Evolutionary conservation across 225 moss, liverwort and hornwort genomes (phyloP), one percentile per base, ranked within the genome.

Genomic region (Bryoerythrophyllum caledonicum): DNA sequence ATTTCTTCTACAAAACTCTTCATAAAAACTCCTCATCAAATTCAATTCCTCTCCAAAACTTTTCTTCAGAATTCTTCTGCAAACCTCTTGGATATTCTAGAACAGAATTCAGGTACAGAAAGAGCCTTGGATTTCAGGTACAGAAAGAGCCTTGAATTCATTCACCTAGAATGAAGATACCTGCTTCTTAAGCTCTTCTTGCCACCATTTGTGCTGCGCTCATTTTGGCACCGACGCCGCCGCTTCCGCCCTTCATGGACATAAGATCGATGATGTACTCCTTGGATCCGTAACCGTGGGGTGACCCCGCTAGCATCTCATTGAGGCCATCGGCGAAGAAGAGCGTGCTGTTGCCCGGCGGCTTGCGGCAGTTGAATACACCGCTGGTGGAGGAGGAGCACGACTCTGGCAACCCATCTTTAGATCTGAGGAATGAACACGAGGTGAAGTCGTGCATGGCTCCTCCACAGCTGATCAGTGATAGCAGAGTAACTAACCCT

Each of bases 131-230:
- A n/a, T n/a, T n/a, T n/a, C n/a, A n/a, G n/a, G n/a, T n/a, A n/a
- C n/a, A 54, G 40, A 55, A 3, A 32, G 5, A 17, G 21, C 34
- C 34, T 68, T 76, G 59, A 72, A n/a, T n/a, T n/a, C n/a, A n/a
- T n/a, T n/a, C n/a, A n/a, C 59, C 48, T 49, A 72, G 4, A 72
- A 63, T 16, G 3, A 15, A 10, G 2, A 55, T 40, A 89, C 89
- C 87, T 87, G 89, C 87, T 82, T 87, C 89, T 74, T 89, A 84
- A 44, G 89, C 84, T 73, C 84, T 84, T 70, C 84, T 72, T 56
- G 86, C 68, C 24, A 87, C 87, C 76, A 87, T 78, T 74, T 78
- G 78, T 20, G 86, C 84, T 74, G 87, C 84, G 76, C 87, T 87
- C 54, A 89, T 60, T 71, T 80, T 87, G 28, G 67, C 82, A 75